phyloP scores from a whole-genome alignment of 306 rosid species.

The Bauhinia variegata region DNA sequence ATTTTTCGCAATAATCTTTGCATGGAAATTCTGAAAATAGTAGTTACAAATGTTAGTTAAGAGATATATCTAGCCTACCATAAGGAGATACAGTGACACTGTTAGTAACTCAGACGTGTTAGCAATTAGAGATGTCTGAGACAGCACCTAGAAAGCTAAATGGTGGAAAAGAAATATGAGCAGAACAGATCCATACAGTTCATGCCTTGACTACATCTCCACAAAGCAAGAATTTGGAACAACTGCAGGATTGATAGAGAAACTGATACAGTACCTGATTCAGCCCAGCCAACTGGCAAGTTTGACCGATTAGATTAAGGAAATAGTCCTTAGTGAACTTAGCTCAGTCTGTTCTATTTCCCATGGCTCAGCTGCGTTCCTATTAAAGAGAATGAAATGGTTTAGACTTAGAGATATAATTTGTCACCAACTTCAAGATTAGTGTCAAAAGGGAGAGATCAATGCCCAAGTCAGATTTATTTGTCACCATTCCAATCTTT shows the following conservation, averaged over 20 bases:
- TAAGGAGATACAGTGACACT: neutral
- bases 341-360: conserved; percentile 83
- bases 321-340: conserved; percentile 93
- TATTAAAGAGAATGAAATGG: conserved; percentile 32
- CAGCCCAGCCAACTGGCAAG: conserved; percentile 95
- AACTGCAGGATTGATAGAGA: conserved; percentile 15
- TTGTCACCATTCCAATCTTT: neutral
- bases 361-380: conserved; percentile 96
- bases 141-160: conserved; percentile 19
- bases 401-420: conserved; percentile 14
- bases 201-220: neutral
- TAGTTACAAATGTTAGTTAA: no score
- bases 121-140: conserved; percentile 5
- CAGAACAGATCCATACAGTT: neutral
- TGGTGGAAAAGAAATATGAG: conserved; percentile 22
- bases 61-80: no score
- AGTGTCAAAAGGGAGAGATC: no score
- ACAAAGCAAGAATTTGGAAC: neutral
- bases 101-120: neutral
- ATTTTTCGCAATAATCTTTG: no score
- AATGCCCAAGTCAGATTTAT: conserved; percentile 15
- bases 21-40: no score
- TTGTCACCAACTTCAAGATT: neutral
- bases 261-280: conserved; percentile 66
- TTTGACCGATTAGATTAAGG: conserved; percentile 74